Percentiles rank a stretch among this genome's conserved stretches.
phyloP scores from a whole-genome alignment of 2,329 filamentous ascomycete genomes.

The Macrophomina phaseolina region DNA sequence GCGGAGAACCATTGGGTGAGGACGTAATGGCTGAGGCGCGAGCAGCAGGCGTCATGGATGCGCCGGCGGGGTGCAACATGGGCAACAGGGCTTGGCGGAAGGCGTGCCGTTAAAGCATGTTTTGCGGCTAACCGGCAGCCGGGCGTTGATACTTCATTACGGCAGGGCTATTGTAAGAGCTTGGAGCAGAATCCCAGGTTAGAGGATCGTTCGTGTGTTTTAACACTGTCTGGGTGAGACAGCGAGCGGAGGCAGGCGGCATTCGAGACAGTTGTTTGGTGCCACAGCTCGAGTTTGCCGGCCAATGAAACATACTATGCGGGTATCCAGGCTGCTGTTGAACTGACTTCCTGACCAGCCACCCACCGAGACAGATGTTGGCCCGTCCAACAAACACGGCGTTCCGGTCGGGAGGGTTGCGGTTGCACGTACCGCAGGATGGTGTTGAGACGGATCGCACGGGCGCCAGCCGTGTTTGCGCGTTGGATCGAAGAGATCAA shows the following conservation, averaged over 20 bases:
- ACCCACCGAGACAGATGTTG: neutral
- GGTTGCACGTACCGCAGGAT: neutral
- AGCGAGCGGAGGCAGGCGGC: neutral
- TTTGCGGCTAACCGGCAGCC: neutral
- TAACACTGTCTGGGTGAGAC: neutral
- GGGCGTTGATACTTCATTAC: slow-evolving; percentile 6
- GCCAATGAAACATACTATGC: neutral
- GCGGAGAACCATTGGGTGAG: neutral
- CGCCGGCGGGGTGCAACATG: neutral
- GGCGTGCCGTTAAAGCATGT: neutral
- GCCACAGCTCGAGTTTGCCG: neutral
- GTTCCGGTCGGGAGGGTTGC: neutral
- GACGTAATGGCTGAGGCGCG: neutral
- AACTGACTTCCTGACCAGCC: too few species aligned
- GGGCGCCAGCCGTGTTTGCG: neutral
- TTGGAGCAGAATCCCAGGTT: neutral
- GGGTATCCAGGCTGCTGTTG: too few species aligned
- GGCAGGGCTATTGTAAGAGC: neutral
- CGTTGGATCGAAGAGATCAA: neutral
- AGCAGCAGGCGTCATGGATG: neutral
- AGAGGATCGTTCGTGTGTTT: neutral
- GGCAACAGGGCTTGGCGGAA: neutral
- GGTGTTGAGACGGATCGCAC: neutral
- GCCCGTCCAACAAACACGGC: neutral
- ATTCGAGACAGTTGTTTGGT: neutral